Evolutionary conservation across 2,329 filamentous ascomycete genomes (phyloP).

Genomic region (Penicillium expansum): DNA sequence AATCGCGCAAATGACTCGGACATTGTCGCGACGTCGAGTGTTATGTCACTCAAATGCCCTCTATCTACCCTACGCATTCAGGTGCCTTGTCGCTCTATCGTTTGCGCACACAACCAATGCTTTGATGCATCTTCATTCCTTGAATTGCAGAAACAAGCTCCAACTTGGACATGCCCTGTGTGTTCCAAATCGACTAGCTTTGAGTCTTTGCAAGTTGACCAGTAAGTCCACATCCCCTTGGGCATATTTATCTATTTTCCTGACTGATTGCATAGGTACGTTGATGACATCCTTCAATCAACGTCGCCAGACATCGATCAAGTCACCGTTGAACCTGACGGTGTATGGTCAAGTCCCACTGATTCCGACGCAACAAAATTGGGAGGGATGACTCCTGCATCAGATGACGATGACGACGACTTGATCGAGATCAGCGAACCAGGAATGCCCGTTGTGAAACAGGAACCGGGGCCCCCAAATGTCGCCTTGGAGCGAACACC

Average conservation of each 20-base stretch:
- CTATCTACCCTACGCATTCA: slow-evolving; percentile 80
- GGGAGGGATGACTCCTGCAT: slow-evolving; percentile 37
- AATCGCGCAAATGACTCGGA: slow-evolving; percentile 81
- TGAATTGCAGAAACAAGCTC: slow-evolving; percentile 90
- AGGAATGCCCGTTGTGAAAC: slow-evolving; percentile 37
- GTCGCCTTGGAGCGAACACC: slow-evolving; percentile 34
- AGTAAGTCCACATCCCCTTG: slow-evolving; percentile 53
- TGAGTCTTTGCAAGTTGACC: slow-evolving; percentile 79
- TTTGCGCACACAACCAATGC: slow-evolving; percentile 88
- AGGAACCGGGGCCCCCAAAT: slow-evolving; percentile 28
- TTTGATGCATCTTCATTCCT: slow-evolving; percentile 93
- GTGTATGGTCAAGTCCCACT: slow-evolving; percentile 64
- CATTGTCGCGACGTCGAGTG: slow-evolving; percentile 81
- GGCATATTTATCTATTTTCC: background rate
- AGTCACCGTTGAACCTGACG: slow-evolving; percentile 85
- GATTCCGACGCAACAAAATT: slow-evolving; percentile 42
- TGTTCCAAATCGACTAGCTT: slow-evolving; percentile 83
- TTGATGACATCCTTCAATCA: slow-evolving; percentile 76
- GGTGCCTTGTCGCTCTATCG: slow-evolving; percentile 72
- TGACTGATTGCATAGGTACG: slow-evolving; percentile 59
- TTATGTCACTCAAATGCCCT: slow-evolving; percentile 89
- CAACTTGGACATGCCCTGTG: slow-evolving; percentile 93
- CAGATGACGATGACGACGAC: slow-evolving; percentile 51
- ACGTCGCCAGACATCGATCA: slow-evolving; percentile 73
- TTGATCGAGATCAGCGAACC: slow-evolving; percentile 50